Percentiles rank a stretch among this genome's conserved stretches.
Conservation (phyloP, 2,329 filamentous ascomycete species). For the Parafenestella ontariensis region DNA sequence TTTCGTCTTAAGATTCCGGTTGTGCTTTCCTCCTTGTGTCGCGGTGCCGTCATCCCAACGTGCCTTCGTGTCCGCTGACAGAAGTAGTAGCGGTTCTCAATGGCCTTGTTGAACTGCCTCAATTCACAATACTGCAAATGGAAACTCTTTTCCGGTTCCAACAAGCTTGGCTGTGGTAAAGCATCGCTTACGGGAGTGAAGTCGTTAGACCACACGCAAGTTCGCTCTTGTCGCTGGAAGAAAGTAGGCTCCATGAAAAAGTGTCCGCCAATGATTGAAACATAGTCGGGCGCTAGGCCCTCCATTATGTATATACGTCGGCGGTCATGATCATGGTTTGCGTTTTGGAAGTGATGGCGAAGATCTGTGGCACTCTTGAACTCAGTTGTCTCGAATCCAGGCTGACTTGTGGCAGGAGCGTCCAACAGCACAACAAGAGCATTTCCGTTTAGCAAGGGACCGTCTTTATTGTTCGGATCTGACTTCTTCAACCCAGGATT, state of each 20-base stretch:
- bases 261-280: slow-evolving; percentile 36
- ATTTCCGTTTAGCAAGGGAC: slow-evolving; percentile 23
- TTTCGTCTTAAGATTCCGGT: slow-evolving; percentile 42
- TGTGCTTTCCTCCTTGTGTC: slow-evolving; percentile 31
- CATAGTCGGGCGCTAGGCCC: slow-evolving; percentile 38
- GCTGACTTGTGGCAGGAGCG: slow-evolving; percentile 9
- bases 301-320: slow-evolving; percentile 45
- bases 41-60: slow-evolving; percentile 42
- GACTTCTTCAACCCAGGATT: slow-evolving; percentile 39
- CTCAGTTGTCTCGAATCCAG: slow-evolving; percentile 21
- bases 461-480: slow-evolving; percentile 38
- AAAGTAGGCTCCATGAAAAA: slow-evolving; percentile 46
- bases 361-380: slow-evolving; percentile 27
- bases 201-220: slow-evolving; percentile 45
- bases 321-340: slow-evolving; percentile 12
- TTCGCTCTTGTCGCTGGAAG: slow-evolving; percentile 43
- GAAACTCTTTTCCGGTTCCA: slow-evolving; percentile 35
- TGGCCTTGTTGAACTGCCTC: slow-evolving; percentile 36
- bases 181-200: slow-evolving; percentile 46
- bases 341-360: slow-evolving; percentile 19
- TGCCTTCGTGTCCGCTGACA: slow-evolving; percentile 39
- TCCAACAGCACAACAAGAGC: slow-evolving; percentile 39
- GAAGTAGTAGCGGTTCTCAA: slow-evolving; percentile 35
- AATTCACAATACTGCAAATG: slow-evolving; percentile 46
- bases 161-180: slow-evolving; percentile 37